Conservation (phyloP, 2,329 filamentous ascomycete genomes). For the Delphinella strobiligena region DNA sequence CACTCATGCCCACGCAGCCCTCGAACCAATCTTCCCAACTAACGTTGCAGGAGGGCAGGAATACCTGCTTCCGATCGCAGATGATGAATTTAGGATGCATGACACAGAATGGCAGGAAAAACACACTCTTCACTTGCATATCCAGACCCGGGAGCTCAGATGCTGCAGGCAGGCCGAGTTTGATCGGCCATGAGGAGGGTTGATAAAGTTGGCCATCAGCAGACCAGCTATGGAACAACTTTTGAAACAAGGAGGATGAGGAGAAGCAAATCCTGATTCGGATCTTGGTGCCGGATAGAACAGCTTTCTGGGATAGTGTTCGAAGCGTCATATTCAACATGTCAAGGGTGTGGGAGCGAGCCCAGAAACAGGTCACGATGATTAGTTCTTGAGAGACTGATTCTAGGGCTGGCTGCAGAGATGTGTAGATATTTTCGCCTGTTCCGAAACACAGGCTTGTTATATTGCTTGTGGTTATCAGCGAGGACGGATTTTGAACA, state of each 20-base stretch:
- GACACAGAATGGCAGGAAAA: conserved; percentile 70
- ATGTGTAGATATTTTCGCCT: conserved; percentile 27
- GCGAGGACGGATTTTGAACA: conserved; percentile 19
- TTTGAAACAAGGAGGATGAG: conserved; percentile 59
- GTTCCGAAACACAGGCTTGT: conserved; percentile 31
- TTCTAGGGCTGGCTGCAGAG: conserved; percentile 49
- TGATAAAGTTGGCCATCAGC: conserved; percentile 50
- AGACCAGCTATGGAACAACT: conserved; percentile 59
- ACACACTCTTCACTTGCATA: conserved; percentile 62
- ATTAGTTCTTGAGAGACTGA: conserved; percentile 53
- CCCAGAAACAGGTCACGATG: conserved; percentile 76
- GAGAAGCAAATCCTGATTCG: conserved; percentile 67
- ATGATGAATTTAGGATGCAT: conserved; percentile 80
- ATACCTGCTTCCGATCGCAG: conserved; percentile 53
- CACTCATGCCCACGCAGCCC: conserved; percentile 56
- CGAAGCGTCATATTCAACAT: conserved; percentile 46
- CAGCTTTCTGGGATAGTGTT: conserved; percentile 42
- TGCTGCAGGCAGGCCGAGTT: conserved; percentile 51
- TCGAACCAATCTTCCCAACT: conserved; percentile 87
- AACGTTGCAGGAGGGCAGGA: conserved; percentile 70
- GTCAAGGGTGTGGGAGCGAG: conserved; percentile 49
- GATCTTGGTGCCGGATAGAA: conserved; percentile 32
- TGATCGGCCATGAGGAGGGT: conserved; percentile 44
- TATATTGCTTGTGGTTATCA: conserved; percentile 24
- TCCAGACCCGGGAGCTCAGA: conserved; percentile 49